Evolutionary conservation across 2,329 filamentous ascomycete genomes (phyloP).

Genomic region (Ophiostoma tasmaniense): DNA sequence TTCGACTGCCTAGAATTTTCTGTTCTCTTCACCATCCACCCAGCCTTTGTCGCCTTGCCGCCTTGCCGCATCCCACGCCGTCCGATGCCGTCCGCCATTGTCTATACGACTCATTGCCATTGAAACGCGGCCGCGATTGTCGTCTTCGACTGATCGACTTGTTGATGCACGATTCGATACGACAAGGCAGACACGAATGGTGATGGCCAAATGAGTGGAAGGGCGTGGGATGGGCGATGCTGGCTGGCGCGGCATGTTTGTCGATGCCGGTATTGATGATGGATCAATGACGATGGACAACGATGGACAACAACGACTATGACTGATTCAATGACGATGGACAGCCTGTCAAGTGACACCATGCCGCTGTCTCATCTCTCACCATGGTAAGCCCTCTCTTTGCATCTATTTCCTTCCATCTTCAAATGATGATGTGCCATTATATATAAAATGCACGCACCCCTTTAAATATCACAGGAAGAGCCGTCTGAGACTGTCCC

Average conservation of each 20-base stretch:
- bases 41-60: no score
- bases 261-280: no score
- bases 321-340: not conserved
- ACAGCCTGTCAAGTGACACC: not conserved
- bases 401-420: constrained; percentile 19
- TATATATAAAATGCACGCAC: constrained; percentile 11
- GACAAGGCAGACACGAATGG: no score
- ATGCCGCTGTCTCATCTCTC: not conserved
- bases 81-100: no score
- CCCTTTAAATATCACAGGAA: constrained; percentile 31
- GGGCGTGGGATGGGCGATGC: not conserved
- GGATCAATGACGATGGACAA: no score
- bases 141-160: no score
- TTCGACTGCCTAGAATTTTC: not conserved
- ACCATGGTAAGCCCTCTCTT: not conserved
- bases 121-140: no score
- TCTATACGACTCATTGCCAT: no score
- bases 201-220: not conserved
- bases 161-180: no score
- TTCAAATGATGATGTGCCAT: constrained; percentile 25
- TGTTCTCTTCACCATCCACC: not conserved
- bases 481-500: constrained; percentile 35
- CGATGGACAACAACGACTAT: not conserved
- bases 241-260: no score
- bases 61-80: no score